Evolutionary conservation across 768 basidiomycete species (phyloP).

Genomic region (Xerocomus potaroensis): DNA sequence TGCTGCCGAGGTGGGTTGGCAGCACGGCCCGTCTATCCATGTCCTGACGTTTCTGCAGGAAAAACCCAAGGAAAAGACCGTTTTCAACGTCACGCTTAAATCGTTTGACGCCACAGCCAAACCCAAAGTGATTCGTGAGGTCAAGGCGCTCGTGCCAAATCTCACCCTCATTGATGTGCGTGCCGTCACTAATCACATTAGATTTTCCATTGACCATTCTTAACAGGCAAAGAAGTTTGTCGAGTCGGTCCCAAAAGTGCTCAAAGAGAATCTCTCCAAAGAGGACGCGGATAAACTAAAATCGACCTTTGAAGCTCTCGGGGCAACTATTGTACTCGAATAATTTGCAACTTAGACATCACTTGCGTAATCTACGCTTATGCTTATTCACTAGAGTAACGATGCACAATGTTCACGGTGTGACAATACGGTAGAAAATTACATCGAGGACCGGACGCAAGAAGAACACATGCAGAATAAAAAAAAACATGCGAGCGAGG

Average conservation of each 20-base stretch:
- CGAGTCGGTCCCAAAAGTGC: conserved; percentile 84
- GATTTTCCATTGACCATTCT: not conserved
- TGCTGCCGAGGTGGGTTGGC: conserved; percentile 54
- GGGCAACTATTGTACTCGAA: conserved; percentile 83
- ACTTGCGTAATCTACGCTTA: conserved; percentile 11
- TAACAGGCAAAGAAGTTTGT: conserved; percentile 99
- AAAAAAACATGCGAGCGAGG: not conserved
- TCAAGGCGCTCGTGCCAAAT: conserved; percentile 93
- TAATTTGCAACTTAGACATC: too few relatives aligned
- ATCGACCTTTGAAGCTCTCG: conserved; percentile 83
- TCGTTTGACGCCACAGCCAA: conserved; percentile 90
- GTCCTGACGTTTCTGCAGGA: conserved; percentile 46
- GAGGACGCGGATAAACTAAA: conserved; percentile 98
- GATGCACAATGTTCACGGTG: conserved; percentile 11
- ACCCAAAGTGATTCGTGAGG: conserved; percentile 96
- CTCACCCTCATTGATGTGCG: conserved; percentile 95
- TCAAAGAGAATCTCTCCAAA: conserved; percentile 94
- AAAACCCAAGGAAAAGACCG: conserved; percentile 98
- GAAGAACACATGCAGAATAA: conserved; percentile 9
- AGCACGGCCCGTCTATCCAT: too few relatives aligned
- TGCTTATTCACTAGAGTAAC: conserved; percentile 17
- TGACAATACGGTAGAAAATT: conserved; percentile 21
- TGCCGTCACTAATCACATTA: conserved; percentile 9
- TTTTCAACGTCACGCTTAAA: conserved; percentile 93
- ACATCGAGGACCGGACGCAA: conserved; percentile 21